Evolutionary conservation across 2,329 filamentous ascomycete species (phyloP).

Genomic region (Paraphoma chrysanthemicola): DNA sequence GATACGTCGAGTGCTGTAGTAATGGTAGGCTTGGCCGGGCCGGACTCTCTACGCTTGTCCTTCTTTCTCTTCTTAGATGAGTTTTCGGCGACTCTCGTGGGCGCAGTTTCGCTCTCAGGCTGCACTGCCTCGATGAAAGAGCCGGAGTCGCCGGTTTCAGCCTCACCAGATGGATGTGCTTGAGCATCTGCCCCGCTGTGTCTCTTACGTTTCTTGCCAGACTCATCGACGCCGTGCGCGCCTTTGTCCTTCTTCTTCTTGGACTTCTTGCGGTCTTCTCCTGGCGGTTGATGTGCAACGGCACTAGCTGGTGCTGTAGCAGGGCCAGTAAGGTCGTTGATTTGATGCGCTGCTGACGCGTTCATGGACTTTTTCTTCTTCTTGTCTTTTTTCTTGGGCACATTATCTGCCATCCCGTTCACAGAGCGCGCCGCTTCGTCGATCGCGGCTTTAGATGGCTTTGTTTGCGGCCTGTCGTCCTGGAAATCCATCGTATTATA

Average conservation of each 20-base stretch:
- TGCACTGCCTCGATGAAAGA: conserved; percentile 6
- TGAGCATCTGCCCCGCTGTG: conserved; percentile 5
- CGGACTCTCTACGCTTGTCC: not conserved
- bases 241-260: not conserved
- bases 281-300: too few relatives aligned
- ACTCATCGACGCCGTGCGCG: not conserved
- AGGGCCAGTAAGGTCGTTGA: too few relatives aligned
- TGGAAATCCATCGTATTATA: conserved; percentile 35
- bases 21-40: not conserved
- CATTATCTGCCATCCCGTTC: not conserved
- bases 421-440: not conserved
- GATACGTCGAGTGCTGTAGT: conserved; percentile 7
- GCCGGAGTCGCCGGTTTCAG: not conserved
- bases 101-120: conserved; percentile 5
- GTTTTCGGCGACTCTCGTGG: not conserved
- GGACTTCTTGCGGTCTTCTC: not conserved
- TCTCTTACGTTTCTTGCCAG: conserved; percentile 28
- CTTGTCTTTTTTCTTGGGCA: not conserved
- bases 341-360: too few relatives aligned
- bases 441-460: not conserved
- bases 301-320: too few relatives aligned
- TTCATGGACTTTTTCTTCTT: not conserved
- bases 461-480: conserved; percentile 3
- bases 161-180: not conserved
- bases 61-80: not conserved